phyloP scores from a whole-genome alignment of 169 alveolate genomes.

The Pseudocohnilembus persalinus region DNA sequence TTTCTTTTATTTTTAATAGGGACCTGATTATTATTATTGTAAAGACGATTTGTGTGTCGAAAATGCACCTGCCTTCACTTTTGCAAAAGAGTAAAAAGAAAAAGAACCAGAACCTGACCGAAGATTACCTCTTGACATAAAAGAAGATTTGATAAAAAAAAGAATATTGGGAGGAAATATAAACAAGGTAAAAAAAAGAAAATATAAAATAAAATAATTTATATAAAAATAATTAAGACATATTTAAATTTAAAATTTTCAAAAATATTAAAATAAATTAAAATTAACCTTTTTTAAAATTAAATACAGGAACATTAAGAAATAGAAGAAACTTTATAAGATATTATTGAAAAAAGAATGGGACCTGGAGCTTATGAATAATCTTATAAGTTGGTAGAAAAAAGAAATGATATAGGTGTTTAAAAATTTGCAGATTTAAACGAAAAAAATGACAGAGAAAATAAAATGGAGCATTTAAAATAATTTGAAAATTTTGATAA shows the following conservation, averaged over 20 bases:
- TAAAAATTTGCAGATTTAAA: background rate
- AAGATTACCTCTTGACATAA: background rate
- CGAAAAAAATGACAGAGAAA: slow-evolving; percentile 19
- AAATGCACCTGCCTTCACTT: background rate
- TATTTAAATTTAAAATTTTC: no score
- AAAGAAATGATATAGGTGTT: slow-evolving; percentile 19
- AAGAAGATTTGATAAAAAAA: slow-evolving; percentile 1
- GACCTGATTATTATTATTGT: slow-evolving; percentile 31
- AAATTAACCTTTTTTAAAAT: background rate
- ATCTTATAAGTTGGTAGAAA: slow-evolving; percentile 2
- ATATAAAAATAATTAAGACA: no score
- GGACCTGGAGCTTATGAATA: slow-evolving; percentile 13
- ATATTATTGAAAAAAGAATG: slow-evolving; percentile 1
- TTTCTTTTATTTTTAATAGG: background rate
- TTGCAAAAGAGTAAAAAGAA: slow-evolving; percentile 16
- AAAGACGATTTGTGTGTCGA: slow-evolving; percentile 18
- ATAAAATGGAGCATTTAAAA: slow-evolving; percentile 19
- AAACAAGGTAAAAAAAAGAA: background rate
- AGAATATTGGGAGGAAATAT: slow-evolving; percentile 2
- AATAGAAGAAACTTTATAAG: background rate
- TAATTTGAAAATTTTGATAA: slow-evolving; percentile 16
- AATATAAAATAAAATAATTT: no score
- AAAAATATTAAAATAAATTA: no score
- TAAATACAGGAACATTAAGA: slow-evolving; percentile 8
- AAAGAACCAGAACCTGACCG: background rate